Conservation (phyloP, 2,329 filamentous ascomycete genomes). For the Pseudodiploospora longispora region DNA sequence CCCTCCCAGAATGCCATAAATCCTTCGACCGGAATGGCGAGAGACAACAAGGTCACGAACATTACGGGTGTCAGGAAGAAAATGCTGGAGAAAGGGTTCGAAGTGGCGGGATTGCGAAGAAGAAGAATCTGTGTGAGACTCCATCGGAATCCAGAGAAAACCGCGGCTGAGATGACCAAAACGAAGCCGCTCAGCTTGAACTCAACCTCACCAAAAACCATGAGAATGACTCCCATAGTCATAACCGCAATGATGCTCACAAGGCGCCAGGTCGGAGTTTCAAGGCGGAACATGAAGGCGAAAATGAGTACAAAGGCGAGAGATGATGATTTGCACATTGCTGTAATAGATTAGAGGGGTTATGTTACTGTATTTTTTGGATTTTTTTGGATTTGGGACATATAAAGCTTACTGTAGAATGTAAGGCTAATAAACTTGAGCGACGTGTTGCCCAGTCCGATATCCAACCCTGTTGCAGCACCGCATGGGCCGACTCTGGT, state of each 20-base stretch:
- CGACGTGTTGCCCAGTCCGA: conserved; percentile 91
- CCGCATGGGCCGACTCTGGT: conserved; percentile 89
- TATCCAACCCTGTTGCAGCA: conserved; percentile 86
- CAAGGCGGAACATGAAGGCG: conserved; percentile 87
- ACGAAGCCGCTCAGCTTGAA: conserved; percentile 83
- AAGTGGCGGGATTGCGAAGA: conserved; percentile 85
- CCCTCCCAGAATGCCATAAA: conserved; percentile 59
- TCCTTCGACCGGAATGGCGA: conserved; percentile 83
- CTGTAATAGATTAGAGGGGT: conserved; percentile 30
- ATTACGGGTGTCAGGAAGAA: conserved; percentile 97
- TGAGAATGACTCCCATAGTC: conserved; percentile 91
- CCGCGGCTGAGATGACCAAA: conserved; percentile 86
- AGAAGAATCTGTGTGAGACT: conserved; percentile 96
- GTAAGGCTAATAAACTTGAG: conserved; percentile 94
- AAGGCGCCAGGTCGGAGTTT: conserved; percentile 77
- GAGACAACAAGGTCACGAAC: conserved; percentile 72
- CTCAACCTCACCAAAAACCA: conserved; percentile 91
- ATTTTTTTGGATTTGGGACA: background rate
- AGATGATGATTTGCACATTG: conserved; percentile 98
- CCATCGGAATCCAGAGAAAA: conserved; percentile 97
- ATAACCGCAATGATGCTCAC: conserved; percentile 83
- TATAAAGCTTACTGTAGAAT: conserved; percentile 66
- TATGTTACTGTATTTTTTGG: background rate
- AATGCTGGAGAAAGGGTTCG: conserved; percentile 93
- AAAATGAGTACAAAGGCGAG: conserved; percentile 93